Conservation (phyloP, 73 alveolate genomes). For the Breviolum minutum region DNA sequence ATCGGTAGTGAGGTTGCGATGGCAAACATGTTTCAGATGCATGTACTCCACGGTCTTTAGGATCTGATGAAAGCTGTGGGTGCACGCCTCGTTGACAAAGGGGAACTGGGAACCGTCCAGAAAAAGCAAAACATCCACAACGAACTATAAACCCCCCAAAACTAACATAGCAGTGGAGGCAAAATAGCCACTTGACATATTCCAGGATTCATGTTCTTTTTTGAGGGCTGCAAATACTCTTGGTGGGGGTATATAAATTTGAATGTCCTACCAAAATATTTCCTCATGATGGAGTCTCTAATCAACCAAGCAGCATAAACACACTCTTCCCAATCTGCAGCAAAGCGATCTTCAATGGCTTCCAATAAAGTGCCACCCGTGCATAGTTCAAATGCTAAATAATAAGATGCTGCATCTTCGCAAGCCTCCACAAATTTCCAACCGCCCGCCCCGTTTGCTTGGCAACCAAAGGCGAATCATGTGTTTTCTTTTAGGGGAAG, state of each 20-base stretch:
- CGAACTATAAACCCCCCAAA: too few species aligned
- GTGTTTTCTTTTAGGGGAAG: not conserved
- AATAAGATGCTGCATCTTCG: conserved; percentile 46
- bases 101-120: too few species aligned
- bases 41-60: conserved; percentile 31
- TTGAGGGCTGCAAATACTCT: not conserved
- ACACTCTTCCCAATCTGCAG: not conserved
- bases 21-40: conserved; percentile 24
- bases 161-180: not conserved
- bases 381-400: conserved; percentile 20
- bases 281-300: too few species aligned
- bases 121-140: too few species aligned
- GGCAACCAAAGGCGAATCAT: not conserved
- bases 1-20: conserved; percentile 26
- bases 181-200: too few species aligned
- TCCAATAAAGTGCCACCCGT: conserved; percentile 29
- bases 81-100: conserved; percentile 17
- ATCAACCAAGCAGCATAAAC: not conserved
- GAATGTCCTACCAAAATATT: not conserved
- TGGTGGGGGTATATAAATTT: too few species aligned
- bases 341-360: conserved; percentile 16
- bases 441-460: too few species aligned
- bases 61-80: not conserved
- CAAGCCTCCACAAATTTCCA: not conserved
- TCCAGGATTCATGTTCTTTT: too few species aligned